phyloP scores from a whole-genome alignment of 179 eudicot species.

The Amaranthus tricolor region DNA sequence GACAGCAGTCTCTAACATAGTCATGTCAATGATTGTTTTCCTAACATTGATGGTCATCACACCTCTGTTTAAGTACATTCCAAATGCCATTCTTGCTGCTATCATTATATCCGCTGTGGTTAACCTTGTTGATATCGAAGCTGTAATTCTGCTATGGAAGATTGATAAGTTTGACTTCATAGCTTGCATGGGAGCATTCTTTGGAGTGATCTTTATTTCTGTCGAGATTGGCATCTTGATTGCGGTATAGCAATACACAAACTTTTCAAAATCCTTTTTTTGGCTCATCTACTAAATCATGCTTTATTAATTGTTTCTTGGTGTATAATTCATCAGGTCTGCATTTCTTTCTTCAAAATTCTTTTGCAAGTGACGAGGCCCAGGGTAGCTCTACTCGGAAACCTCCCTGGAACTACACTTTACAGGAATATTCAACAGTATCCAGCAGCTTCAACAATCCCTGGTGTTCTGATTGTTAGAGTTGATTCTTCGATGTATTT shows the following conservation, averaged over 20 bases:
- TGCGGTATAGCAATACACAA: constrained; percentile 46
- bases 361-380: constrained; percentile 89
- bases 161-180: constrained; percentile 80
- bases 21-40: constrained; percentile 72
- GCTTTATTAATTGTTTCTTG: background rate
- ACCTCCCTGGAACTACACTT: constrained; percentile 63
- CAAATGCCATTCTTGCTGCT: constrained; percentile 71
- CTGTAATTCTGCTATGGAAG: constrained; percentile 60
- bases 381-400: constrained; percentile 67
- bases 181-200: constrained; percentile 72
- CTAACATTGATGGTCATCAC: constrained; percentile 58
- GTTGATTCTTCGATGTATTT: constrained; percentile 70
- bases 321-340: constrained; percentile 39
- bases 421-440: constrained; percentile 79
- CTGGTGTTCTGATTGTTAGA: constrained; percentile 48
- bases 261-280: background rate
- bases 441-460: constrained; percentile 59
- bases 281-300: background rate
- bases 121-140: constrained; percentile 54
- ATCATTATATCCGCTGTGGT: constrained; percentile 75
- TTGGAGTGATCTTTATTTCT: constrained; percentile 72
- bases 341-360: constrained; percentile 77
- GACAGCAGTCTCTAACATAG: constrained; percentile 70
- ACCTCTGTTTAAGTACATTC: constrained; percentile 63
- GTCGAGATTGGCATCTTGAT: constrained; percentile 79